A percentile compares a stretch with the other conserved stretches of the same genome.
phyloP scores from a whole-genome alignment of 73 alveolate genomes.

The Paramecium tetraurelia region DNA sequence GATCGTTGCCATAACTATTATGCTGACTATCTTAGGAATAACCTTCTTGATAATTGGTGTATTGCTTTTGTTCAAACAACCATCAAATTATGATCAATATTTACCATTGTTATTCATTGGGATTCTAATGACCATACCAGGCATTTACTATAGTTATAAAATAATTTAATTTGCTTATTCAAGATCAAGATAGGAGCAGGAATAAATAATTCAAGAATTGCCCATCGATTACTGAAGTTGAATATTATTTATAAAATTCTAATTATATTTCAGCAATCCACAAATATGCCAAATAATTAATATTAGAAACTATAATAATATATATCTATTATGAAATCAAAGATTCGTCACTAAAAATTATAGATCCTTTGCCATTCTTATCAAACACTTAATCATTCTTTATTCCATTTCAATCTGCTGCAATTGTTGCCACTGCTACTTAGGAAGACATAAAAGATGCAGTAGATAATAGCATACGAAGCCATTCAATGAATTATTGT shows the following conservation, averaged over 20 bases:
- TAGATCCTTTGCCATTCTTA: background rate
- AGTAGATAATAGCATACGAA: background rate
- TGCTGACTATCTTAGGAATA: background rate
- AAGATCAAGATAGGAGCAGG: background rate
- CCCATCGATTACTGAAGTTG: slow-evolving; percentile 4
- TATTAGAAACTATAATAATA: background rate
- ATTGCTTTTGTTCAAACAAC: background rate
- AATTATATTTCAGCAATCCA: background rate
- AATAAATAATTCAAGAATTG: slow-evolving; percentile 9
- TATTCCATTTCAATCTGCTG: background rate
- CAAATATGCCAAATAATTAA: background rate
- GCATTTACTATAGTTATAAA: background rate
- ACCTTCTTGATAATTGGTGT: slow-evolving; percentile 10
- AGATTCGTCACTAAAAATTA: background rate
- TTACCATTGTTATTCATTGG: background rate
- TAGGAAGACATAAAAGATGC: background rate
- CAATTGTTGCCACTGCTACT: background rate
- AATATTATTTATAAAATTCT: background rate
- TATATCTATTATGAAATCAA: background rate
- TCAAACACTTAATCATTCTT: background rate
- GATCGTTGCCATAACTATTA: background rate
- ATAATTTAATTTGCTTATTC: background rate
- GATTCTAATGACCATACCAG: background rate
- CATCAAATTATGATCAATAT: background rate
- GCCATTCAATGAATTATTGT: background rate